Conservation (phyloP, 129 eudicot species). For the Lactuca saligna region DNA sequence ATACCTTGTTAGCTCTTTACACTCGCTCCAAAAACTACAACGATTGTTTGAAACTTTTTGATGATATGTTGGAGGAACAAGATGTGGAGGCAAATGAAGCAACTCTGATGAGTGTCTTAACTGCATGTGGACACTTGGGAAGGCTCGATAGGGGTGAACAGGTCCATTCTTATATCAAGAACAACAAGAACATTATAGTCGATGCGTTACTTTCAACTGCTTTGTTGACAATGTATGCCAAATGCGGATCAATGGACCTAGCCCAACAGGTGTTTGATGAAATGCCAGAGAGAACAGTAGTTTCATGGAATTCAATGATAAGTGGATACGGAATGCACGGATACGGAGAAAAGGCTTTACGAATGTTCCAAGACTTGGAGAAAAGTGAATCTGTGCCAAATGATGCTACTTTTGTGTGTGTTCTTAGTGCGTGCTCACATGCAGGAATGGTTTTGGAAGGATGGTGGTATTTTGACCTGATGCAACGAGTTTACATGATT, state of each 20-base stretch:
- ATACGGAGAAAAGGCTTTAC: constrained; percentile 61
- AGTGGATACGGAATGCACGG: constrained; percentile 75
- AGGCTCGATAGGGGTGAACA: constrained; percentile 49
- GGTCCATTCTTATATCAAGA: constrained; percentile 51
- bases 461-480: constrained; percentile 68
- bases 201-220: constrained; percentile 64
- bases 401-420: constrained; percentile 64
- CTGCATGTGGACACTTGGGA: constrained; percentile 62
- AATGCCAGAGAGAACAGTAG: constrained; percentile 59
- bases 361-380: constrained; percentile 50
- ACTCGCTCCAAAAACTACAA: constrained; percentile 38
- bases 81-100: constrained; percentile 54
- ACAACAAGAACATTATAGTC: constrained; percentile 30
- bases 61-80: constrained; percentile 46
- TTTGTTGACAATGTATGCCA: constrained; percentile 69
- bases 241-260: constrained; percentile 66
- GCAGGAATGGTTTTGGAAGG: constrained; percentile 73
- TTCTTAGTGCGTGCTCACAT: constrained; percentile 64
- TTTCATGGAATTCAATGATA: constrained; percentile 78
- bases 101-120: constrained; percentile 53
- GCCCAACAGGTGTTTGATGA: constrained; percentile 54
- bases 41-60: constrained; percentile 53
- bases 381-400: constrained; percentile 52
- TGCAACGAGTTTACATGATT: constrained; percentile 60
- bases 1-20: constrained; percentile 51